phyloP scores from a whole-genome alignment of 805 yeast genomes.

The Starmerella vitae region DNA sequence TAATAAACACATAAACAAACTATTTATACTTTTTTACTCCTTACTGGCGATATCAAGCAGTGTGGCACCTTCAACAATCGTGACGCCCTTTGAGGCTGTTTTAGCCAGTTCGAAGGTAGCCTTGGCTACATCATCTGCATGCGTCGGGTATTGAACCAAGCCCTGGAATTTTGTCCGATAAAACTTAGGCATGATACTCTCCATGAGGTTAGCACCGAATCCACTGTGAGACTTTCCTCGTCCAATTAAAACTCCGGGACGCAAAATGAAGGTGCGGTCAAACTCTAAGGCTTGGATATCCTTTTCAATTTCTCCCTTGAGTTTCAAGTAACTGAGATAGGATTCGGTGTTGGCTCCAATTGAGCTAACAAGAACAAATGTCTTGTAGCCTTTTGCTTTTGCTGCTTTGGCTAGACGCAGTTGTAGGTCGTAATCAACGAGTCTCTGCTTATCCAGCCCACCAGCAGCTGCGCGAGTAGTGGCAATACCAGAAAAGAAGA shows the following conservation, averaged over 20 bases:
- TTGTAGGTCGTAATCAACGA: conserved; percentile 65
- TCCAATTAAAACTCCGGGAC: conserved; percentile 69
- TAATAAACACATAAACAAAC: too few species aligned
- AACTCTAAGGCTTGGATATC: conserved; percentile 50
- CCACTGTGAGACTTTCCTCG: conserved; percentile 29
- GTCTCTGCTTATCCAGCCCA: conserved; percentile 49
- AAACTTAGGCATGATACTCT: conserved; percentile 29
- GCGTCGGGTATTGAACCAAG: conserved; percentile 34
- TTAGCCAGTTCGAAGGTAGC: conserved; percentile 38
- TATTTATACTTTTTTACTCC: too few species aligned
- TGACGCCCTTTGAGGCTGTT: conserved; percentile 22
- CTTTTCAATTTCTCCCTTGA: conserved; percentile 68
- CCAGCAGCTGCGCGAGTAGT: conserved; percentile 68
- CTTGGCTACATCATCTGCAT: conserved; percentile 52
- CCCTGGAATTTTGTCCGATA: conserved; percentile 26
- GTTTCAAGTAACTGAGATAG: conserved; percentile 42
- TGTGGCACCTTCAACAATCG: conserved; percentile 14
- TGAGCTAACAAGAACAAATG: conserved; percentile 55
- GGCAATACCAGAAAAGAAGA: conserved; percentile 55
- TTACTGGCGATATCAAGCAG: conserved; percentile 12
- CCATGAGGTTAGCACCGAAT: conserved; percentile 21
- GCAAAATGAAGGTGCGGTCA: conserved; percentile 56
- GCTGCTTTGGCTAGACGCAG: conserved; percentile 59
- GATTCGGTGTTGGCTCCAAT: conserved; percentile 50
- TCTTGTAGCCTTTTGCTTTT: conserved; percentile 49